phyloP scores from a whole-genome alignment of 78 protist genomes.

The Dictyostelium firmibasis region DNA sequence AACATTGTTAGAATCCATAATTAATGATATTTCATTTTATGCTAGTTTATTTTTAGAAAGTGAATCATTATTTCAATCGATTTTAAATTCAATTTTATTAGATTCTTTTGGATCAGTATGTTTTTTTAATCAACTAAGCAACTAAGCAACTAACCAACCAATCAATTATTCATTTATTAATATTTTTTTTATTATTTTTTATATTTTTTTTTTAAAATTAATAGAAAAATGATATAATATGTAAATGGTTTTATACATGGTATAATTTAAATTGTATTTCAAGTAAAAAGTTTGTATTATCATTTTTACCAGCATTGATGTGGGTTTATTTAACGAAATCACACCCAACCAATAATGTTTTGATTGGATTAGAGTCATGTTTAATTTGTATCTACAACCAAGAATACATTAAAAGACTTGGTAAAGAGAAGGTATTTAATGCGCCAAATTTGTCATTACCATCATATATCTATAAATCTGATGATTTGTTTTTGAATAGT shows the following conservation, averaged over 20 bases:
- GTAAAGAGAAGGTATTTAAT: conserved; percentile 10
- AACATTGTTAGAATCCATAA: background rate
- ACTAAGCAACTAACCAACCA: no score
- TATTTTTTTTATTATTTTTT: background rate
- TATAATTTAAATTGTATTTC: conserved; percentile 11
- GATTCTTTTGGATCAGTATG: background rate
- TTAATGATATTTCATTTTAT: background rate
- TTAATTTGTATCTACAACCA: conserved; percentile 42
- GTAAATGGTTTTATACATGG: conserved; percentile 75
- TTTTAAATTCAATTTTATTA: conserved; percentile 5
- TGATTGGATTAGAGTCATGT: conserved; percentile 33
- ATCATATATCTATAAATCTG: conserved; percentile 29
- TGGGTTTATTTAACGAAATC: conserved; percentile 27
- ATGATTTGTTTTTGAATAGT: background rate
- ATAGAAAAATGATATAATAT: conserved; percentile 41
- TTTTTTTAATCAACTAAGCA: no score
- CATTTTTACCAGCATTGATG: conserved; percentile 50
- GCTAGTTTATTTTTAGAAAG: background rate
- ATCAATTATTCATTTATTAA: no score
- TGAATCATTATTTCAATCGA: background rate
- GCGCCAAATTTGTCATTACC: conserved; percentile 14
- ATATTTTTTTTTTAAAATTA: background rate
- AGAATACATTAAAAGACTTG: conserved; percentile 32
- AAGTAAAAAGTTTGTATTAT: conserved; percentile 33
- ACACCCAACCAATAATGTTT: background rate